These are phyloP conservation scores for Tylopilus plumbeoviolaceoides DNA, from an alignment of 768 basidiomycete genomes.

Conservation along the genomic window DNA sequence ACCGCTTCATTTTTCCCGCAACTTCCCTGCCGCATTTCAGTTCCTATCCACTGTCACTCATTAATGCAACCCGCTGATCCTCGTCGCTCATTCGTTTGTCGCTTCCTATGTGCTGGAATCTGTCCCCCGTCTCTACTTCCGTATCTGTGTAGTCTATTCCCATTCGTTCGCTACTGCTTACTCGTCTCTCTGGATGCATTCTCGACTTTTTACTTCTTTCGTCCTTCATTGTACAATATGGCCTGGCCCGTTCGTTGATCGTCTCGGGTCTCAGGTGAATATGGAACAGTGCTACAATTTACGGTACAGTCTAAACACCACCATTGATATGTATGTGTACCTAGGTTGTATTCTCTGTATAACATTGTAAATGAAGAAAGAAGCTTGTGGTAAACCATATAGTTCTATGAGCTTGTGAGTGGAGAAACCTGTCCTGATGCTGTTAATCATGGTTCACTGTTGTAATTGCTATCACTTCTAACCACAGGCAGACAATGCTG, in stretches of 20 bases:
- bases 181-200: neutral
- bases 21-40: no score
- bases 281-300: conserved; percentile 11
- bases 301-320: conserved; percentile 13
- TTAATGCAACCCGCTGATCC: neutral
- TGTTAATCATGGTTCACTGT: neutral
- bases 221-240: conserved; percentile 16
- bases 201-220: neutral
- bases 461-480: neutral
- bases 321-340: conserved; percentile 21
- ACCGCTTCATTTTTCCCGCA: neutral
- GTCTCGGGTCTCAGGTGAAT: conserved; percentile 1
- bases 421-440: neutral
- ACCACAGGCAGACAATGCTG: neutral
- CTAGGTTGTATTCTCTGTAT: conserved; percentile 21
- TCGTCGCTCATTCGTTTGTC: conserved; percentile 3
- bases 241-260: conserved; percentile 12
- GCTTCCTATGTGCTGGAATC: neutral
- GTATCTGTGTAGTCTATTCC: neutral
- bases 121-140: conserved; percentile 2
- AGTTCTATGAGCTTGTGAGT: neutral
- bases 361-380: conserved; percentile 21
- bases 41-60: neutral
- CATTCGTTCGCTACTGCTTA: neutral
- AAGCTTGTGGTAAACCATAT: neutral